These are phyloP conservation scores for Phytophthora capsici DNA, from an alignment of 352 stramenopile genomes.

Conservation along the genomic window DNA sequence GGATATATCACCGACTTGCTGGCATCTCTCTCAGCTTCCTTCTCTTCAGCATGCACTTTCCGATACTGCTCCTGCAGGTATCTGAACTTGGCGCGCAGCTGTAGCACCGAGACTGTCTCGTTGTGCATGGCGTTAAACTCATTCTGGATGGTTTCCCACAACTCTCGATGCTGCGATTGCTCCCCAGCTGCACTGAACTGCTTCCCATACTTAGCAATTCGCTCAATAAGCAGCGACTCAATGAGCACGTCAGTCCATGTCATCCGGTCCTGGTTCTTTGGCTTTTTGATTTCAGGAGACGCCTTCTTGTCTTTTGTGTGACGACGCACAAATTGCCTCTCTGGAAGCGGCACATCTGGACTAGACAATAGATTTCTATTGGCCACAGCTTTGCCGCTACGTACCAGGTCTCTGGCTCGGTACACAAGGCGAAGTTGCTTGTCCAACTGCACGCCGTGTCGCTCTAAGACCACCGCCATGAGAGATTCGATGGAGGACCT, in stretches of 20 bases:
- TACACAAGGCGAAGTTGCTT: constrained; percentile 41
- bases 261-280: constrained; percentile 27
- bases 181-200: constrained; percentile 20
- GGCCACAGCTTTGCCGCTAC: constrained; percentile 17
- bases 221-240: constrained; percentile 31
- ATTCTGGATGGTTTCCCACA: constrained; percentile 25
- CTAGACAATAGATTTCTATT: constrained; percentile 19
- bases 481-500: constrained; percentile 28
- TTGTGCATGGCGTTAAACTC: constrained; percentile 29
- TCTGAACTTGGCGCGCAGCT: constrained; percentile 36
- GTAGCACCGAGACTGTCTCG: constrained; percentile 19
- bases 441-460: constrained; percentile 28
- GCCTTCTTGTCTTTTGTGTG: constrained; percentile 16
- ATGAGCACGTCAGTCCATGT: constrained; percentile 26
- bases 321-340: constrained; percentile 20
- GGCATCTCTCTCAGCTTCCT: constrained; percentile 6
- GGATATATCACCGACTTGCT: constrained; percentile 33
- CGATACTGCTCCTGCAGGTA: constrained; percentile 33
- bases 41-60: constrained; percentile 19
- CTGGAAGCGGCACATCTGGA: constrained; percentile 17
- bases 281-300: constrained; percentile 6
- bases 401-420: constrained; percentile 35
- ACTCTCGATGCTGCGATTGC: constrained; percentile 17
- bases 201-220: constrained; percentile 24
- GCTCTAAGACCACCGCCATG: constrained; percentile 21